Conservation (phyloP, 805 yeast genomes). For the Nakazawaea pomicola region DNA sequence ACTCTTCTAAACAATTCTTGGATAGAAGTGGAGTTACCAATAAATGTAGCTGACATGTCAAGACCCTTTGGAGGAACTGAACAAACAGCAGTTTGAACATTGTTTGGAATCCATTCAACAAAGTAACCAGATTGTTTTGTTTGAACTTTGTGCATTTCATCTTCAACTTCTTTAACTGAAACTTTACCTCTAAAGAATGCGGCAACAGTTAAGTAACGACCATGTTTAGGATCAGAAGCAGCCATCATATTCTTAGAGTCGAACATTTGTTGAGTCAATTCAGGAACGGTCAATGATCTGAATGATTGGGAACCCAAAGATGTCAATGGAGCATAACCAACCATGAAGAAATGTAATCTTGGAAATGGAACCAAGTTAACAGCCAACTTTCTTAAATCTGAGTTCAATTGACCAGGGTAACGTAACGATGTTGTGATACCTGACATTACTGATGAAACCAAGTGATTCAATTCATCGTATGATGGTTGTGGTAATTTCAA, state of each 20-base stretch:
- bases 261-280: conserved; percentile 89
- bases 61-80: conserved; percentile 82
- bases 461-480: conserved; percentile 71
- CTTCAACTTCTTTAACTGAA: conserved; percentile 90
- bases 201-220: conserved; percentile 88
- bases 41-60: conserved; percentile 88
- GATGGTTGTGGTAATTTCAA: conserved; percentile 76
- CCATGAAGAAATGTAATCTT: conserved; percentile 92
- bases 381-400: conserved; percentile 88
- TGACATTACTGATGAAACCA: conserved; percentile 89
- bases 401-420: conserved; percentile 92
- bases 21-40: conserved; percentile 90
- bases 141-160: conserved; percentile 83
- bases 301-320: conserved; percentile 77
- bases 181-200: conserved; percentile 94
- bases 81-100: conserved; percentile 91
- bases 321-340: conserved; percentile 89
- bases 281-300: conserved; percentile 82
- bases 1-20: conserved; percentile 88
- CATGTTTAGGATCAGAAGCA: conserved; percentile 85
- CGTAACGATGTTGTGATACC: conserved; percentile 93
- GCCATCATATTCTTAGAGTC: conserved; percentile 95
- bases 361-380: conserved; percentile 95
- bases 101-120: conserved; percentile 95
- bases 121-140: conserved; percentile 76